These are phyloP conservation scores for Erythrobasidium hasegawianum DNA, from an alignment of 1,284 basidiomycete genomes.

Conservation along the genomic window DNA sequence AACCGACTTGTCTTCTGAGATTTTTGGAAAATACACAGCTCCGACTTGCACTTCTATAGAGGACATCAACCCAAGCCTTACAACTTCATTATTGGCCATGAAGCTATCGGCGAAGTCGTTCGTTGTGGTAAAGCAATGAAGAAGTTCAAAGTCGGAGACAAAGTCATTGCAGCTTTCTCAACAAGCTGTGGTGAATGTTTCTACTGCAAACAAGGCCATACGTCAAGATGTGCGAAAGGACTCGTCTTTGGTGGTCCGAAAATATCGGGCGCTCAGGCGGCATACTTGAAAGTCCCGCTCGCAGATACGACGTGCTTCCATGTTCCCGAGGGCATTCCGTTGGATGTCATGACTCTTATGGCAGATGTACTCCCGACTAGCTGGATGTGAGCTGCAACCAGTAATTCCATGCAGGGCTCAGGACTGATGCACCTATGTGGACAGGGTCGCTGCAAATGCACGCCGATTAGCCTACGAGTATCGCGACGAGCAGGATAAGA, in stretches of 20 bases:
- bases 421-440: too few relatives aligned
- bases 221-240: constrained; percentile 66
- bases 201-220: constrained; percentile 70
- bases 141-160: constrained; percentile 69
- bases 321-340: constrained; percentile 55
- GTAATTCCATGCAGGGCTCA: too few relatives aligned
- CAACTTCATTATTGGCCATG: constrained; percentile 61
- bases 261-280: constrained; percentile 79
- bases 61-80: constrained; percentile 53
- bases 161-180: constrained; percentile 83
- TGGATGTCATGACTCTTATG: constrained; percentile 56
- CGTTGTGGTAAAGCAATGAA: constrained; percentile 64
- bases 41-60: constrained; percentile 52
- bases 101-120: constrained; percentile 74
- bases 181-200: constrained; percentile 62
- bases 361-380: constrained; percentile 73
- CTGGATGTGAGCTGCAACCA: constrained; percentile 38
- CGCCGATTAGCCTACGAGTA: constrained; percentile 39
- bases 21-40: background rate
- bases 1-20: constrained; percentile 44
- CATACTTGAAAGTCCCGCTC: constrained; percentile 70
- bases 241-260: constrained; percentile 67
- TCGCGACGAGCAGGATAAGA: constrained; percentile 43
- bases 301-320: constrained; percentile 61
- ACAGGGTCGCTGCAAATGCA: too few relatives aligned